phyloP scores from a whole-genome alignment of 306 rosid species.

The Hippophae tibetana region DNA sequence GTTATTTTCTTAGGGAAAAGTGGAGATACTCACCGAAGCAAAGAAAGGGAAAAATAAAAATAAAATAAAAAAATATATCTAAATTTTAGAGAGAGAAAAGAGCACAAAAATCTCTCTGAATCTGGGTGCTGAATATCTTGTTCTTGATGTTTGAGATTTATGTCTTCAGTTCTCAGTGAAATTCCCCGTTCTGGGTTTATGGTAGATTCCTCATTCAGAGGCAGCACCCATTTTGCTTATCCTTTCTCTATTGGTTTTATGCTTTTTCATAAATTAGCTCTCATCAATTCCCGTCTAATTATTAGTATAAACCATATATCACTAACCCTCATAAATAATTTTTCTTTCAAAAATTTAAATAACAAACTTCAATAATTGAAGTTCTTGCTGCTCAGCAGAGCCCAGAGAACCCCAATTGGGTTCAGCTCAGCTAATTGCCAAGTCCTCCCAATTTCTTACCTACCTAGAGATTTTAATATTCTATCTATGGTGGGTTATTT shows the following conservation, averaged over 20 bases:
- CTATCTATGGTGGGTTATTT: no score
- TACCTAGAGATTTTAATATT: no score
- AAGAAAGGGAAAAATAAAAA: no score
- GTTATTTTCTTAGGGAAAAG: no score
- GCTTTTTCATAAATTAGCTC: slow-evolving; percentile 69
- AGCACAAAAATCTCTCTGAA: not conserved
- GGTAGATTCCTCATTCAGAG: slow-evolving; percentile 75
- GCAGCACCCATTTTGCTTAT: slow-evolving; percentile 95
- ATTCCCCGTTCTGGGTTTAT: slow-evolving; percentile 65
- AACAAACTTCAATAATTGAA: not conserved
- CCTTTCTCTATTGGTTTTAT: slow-evolving; percentile 89
- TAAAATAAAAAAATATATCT: no score
- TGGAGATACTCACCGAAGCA: no score
- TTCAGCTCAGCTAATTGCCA: no score
- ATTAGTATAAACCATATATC: not conserved
- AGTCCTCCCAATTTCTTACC: no score
- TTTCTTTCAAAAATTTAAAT: slow-evolving; percentile 20
- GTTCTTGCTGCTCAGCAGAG: no score
- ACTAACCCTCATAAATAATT: not conserved
- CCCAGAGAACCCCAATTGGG: no score
- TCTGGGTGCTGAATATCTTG: slow-evolving; percentile 46
- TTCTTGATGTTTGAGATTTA: slow-evolving; percentile 84
- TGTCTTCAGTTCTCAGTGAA: slow-evolving; percentile 88
- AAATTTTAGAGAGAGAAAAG: no score
- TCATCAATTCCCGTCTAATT: not conserved